Evolutionary conservation across 2,329 filamentous ascomycete species (phyloP), one percentile per base, ranked within the genome.

Genomic region (Pyricularia sp.): DNA sequence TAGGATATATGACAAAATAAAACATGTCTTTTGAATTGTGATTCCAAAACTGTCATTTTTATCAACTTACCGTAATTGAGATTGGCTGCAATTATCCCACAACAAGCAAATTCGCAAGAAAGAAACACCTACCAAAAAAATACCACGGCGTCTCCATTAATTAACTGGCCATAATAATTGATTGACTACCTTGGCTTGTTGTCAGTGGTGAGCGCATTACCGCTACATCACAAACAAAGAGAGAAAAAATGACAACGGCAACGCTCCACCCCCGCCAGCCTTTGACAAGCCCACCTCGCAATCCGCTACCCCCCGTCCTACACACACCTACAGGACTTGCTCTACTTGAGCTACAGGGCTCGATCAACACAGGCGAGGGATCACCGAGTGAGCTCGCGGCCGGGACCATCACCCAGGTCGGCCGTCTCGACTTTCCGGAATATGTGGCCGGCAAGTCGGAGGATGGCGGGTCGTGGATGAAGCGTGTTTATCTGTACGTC

Each of bases 321-420:
- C 92, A 94, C 74, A 97, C 94, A 0, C 95, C 95, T 0, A 89
- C 91, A 0, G 95, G 95, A 67, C 86, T 97, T 59, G 94, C 94
- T 23, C 84, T 99, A 64, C 83, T 99, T 69, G 95, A 98, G 80
- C 87, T 99, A 17, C 95, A 99, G 82, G 95, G 94, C 71, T 92
- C 88, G 17, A 90, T 99, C 80, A 94, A 97, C 78, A 83, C 93
- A 0, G 72, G 77, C 33, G 73, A 75, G 30, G 73, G 76, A n/a
- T 75, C 79, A 28, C 71, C 73, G 11, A 73, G 80, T 67, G 42
- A 33, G 14, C 76, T 26, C 66, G 75, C 5, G 71, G 79, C 50
- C 67, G 25, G 31, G 70, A 17, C 10, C 28, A 26, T 20, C 69
- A 74, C 67, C 76, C 78, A 79, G 5, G 78, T 85, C 33, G 83